phyloP scores from a whole-genome alignment of 2,329 filamentous ascomycete species.

The Onygenales sp. region DNA sequence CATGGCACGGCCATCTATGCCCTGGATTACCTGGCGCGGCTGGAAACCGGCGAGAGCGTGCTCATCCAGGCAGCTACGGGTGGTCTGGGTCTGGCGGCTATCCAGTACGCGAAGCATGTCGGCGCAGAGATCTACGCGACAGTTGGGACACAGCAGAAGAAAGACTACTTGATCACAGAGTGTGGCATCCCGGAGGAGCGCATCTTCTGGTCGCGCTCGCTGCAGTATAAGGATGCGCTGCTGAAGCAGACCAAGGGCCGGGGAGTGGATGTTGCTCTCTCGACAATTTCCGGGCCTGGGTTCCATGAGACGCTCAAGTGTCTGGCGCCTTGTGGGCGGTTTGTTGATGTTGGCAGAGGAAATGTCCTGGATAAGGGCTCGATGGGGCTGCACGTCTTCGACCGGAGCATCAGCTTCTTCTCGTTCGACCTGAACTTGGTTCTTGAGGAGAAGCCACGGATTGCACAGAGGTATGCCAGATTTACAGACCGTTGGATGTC shows the following conservation, averaged over 20 bases:
- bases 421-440: too few relatives aligned
- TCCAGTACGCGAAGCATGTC: constrained; percentile 15
- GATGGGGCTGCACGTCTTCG: too few relatives aligned
- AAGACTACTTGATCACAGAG: constrained; percentile 4
- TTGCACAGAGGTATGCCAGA: too few relatives aligned
- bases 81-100: constrained; percentile 14
- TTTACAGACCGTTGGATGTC: too few relatives aligned
- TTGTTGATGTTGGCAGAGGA: constrained; percentile 8
- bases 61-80: constrained; percentile 17
- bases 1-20: constrained; percentile 17
- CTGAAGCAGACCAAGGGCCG: constrained; percentile 14
- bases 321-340: constrained; percentile 14
- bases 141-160: constrained; percentile 9
- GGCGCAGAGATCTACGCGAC: constrained; percentile 15
- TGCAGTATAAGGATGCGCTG: constrained; percentile 14
- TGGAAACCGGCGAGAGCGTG: constrained; percentile 11
- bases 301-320: constrained; percentile 11
- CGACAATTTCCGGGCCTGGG: constrained; percentile 9
- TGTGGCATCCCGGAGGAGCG: constrained; percentile 15
- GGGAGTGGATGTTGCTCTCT: constrained; percentile 23
- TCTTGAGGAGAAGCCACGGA: too few relatives aligned
- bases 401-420: too few relatives aligned
- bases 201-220: constrained; percentile 20
- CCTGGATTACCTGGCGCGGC: constrained; percentile 16
- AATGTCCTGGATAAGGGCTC: too few relatives aligned